Percentiles rank a stretch among this genome's conserved stretches.
Conservation (phyloP, 306 rosid species). For the Astragalus glycyphyllos region DNA sequence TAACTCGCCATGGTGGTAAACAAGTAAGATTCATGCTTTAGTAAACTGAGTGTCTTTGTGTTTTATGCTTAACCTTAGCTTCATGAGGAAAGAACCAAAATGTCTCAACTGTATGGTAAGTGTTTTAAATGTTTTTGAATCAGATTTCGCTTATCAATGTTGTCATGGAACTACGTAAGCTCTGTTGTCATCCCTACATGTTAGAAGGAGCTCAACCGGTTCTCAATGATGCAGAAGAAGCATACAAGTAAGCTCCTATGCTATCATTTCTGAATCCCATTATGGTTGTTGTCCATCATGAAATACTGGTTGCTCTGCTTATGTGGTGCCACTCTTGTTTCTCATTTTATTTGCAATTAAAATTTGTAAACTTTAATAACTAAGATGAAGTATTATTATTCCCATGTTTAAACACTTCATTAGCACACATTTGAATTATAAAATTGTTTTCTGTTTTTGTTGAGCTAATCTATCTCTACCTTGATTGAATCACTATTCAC, state of each 20-base stretch:
- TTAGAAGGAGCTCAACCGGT: conserved; percentile 96
- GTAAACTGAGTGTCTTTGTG: conserved; percentile 32
- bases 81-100: conserved; percentile 27
- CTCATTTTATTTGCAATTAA: conserved; percentile 13
- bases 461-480: background rate
- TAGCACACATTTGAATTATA: conserved; percentile 13
- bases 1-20: conserved; percentile 93
- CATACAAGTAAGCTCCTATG: conserved; percentile 60
- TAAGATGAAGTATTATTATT: conserved; percentile 13
- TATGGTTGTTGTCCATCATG: conserved; percentile 27
- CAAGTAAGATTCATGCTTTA: conserved; percentile 61
- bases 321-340: conserved; percentile 34
- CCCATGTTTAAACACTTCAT: background rate
- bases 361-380: conserved; percentile 24
- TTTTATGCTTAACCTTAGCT: conserved; percentile 24
- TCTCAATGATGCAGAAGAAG: conserved; percentile 69
- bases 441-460: background rate
- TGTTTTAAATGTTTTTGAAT: conserved; percentile 44
- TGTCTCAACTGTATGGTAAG: background rate
- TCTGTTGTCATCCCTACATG: conserved; percentile 96
- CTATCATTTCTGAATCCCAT: conserved; percentile 24
- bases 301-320: conserved; percentile 14
- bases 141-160: conserved; percentile 97
- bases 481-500: background rate
- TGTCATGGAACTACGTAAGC: conserved; percentile 97